phyloP scores from a whole-genome alignment of 306 rosid species.

The Vachellia pachyceras region DNA sequence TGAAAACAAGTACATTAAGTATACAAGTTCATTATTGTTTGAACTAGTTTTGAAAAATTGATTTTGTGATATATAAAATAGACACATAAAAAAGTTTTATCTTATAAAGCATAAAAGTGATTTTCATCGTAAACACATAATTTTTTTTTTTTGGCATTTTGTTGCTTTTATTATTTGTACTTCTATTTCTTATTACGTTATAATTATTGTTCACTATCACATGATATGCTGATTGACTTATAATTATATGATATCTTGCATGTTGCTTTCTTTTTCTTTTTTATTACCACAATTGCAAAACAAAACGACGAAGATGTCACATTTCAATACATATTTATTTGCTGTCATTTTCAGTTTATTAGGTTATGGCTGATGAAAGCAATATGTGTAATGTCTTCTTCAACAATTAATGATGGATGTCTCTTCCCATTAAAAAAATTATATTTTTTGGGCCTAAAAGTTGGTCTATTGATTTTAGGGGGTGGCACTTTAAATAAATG shows the following conservation, averaged over 20 bases:
- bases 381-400: not conserved
- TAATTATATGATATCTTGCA: not conserved
- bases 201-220: not conserved
- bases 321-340: not conserved
- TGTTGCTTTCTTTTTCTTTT: not conserved
- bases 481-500: not conserved
- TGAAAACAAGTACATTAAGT: too few relatives aligned
- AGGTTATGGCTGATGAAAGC: not conserved
- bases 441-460: not conserved
- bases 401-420: not conserved
- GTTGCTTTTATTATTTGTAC: not conserved
- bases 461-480: not conserved
- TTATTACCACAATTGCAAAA: not conserved
- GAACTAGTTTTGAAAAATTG: too few relatives aligned
- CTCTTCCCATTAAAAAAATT: not conserved
- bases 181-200: too few relatives aligned
- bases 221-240: slow-evolving; percentile 6
- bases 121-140: too few relatives aligned
- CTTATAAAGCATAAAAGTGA: too few relatives aligned
- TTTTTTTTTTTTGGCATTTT: not conserved
- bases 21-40: too few relatives aligned
- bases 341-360: not conserved
- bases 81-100: too few relatives aligned
- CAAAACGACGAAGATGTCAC: not conserved
- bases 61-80: too few relatives aligned